Base-by-base conservation (phyloP, 352 stramenopile genomes). In the Globisporangium spiculum region DNA sequence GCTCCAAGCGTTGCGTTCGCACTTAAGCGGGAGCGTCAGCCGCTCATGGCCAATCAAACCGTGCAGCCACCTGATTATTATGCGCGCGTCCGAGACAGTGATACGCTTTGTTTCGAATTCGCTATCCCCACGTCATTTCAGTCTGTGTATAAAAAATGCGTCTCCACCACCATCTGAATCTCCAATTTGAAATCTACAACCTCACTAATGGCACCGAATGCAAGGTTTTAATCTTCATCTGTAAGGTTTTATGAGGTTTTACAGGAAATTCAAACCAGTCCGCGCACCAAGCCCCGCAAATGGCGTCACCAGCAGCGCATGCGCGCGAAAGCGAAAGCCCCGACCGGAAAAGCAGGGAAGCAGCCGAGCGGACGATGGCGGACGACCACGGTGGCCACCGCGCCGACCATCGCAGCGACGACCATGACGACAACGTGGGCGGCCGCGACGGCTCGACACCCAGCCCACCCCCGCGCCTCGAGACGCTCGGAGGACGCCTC, bases 401-500 rank as follows among this genome's bases (percentile, higher is more conserved):
- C 32, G 18, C 8, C 27, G 53, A 5, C 53, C 20, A 22, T 7
- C 32, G 32, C 32, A 36, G 32, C 32, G 30, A 56, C 56, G 36
- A 20, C 9, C 12, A 41, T 27, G 41, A 60, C 27, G 27, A 55
- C 14, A 5, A 18, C 5, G 41, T 38, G 41, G 24, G 52, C n/a
- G 48, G 53, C 41, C 32, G 24, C 14, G 53, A 32, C 5, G 56
- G 30, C 4, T 27, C 36, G 44, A 63, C 64, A 26, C 48, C 59
- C 27, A 70, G 44, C 27, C 59, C 60, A 8, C 66, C 60, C n/a
- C 46, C 48, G 60, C 58, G 63, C 14, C 57, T 67, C 46, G 54
- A 46, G 44, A 48, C 53, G 54, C 53, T 74, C 74, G 52, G 67
- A 68, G 46, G 65, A 5, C 36, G 70, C 8, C 83, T 87, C 54